These are phyloP conservation scores for Letharia lupina DNA, from an alignment of 495 filamentous ascomycete genomes.

Conservation along the genomic window DNA sequence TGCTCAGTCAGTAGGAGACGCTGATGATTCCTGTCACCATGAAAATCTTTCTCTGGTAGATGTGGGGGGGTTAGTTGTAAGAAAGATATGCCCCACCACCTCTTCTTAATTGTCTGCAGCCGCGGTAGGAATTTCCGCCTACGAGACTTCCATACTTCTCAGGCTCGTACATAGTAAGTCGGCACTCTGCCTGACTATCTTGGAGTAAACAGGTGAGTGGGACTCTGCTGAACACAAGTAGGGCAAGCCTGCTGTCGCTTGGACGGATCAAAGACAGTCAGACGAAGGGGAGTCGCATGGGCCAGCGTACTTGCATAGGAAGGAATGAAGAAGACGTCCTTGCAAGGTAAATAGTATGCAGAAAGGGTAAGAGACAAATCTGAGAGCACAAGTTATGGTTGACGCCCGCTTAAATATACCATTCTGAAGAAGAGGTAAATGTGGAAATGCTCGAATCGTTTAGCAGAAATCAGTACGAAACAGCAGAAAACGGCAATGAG, in stretches of 20 bases:
- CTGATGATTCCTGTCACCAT: background rate
- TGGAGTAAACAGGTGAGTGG: background rate
- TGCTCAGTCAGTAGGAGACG: background rate
- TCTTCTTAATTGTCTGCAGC: background rate
- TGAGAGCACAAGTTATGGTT: background rate
- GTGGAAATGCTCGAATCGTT: background rate
- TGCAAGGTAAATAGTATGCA: background rate
- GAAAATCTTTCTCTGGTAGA: too few relatives aligned
- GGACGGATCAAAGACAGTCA: background rate
- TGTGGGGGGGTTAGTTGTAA: too few relatives aligned
- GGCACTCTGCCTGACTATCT: background rate
- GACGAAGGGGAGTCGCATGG: background rate
- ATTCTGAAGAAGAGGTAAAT: background rate
- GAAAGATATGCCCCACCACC: background rate
- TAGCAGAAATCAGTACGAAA: background rate
- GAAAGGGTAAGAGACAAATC: background rate
- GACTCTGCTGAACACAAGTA: background rate
- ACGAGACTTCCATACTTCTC: background rate
- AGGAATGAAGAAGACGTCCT: background rate
- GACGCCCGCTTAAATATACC: background rate
- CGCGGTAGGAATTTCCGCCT: background rate
- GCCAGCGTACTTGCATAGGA: background rate
- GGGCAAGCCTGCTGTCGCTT: background rate
- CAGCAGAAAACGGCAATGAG: background rate
- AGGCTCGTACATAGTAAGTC: background rate